These are phyloP conservation scores for Podospora tetraspora DNA, from an alignment of 495 filamentous ascomycete genomes.

Conservation along the genomic window DNA sequence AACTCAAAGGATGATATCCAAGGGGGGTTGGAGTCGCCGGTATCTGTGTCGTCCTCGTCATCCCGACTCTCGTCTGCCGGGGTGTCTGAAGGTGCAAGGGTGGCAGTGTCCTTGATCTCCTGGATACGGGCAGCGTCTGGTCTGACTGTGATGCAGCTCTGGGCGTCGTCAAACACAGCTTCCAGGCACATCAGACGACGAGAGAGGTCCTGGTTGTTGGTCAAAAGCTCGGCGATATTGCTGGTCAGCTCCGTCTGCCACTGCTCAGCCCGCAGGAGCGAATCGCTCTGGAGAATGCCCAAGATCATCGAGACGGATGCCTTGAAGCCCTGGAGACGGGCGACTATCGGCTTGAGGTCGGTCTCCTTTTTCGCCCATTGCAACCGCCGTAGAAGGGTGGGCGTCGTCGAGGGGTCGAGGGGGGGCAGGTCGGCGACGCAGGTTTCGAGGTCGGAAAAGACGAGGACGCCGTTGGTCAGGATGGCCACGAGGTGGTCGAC, in stretches of 20 bases:
- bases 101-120: not conserved
- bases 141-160: not conserved
- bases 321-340: constrained; percentile 21
- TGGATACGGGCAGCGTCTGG: not conserved
- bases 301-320: constrained; percentile 16
- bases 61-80: not conserved
- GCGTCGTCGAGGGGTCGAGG: not conserved
- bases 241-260: not conserved
- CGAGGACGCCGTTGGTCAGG: constrained; percentile 23
- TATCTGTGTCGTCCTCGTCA: not conserved
- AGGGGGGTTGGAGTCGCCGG: not conserved
- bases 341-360: constrained; percentile 5
- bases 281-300: constrained; percentile 18
- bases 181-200: not conserved
- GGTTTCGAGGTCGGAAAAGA: constrained; percentile 26
- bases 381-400: constrained; percentile 6
- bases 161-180: not conserved
- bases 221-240: not conserved
- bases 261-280: constrained; percentile 10
- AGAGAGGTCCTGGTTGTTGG: not conserved
- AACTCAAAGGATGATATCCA: constrained; percentile 6
- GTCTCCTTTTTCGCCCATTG: constrained; percentile 21
- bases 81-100: not conserved
- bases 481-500: constrained; percentile 24
- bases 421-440: constrained; percentile 2